Conservation (phyloP, 176 grass and related monocot species). For the bread wheat (Triticum aestivum) region DNA sequence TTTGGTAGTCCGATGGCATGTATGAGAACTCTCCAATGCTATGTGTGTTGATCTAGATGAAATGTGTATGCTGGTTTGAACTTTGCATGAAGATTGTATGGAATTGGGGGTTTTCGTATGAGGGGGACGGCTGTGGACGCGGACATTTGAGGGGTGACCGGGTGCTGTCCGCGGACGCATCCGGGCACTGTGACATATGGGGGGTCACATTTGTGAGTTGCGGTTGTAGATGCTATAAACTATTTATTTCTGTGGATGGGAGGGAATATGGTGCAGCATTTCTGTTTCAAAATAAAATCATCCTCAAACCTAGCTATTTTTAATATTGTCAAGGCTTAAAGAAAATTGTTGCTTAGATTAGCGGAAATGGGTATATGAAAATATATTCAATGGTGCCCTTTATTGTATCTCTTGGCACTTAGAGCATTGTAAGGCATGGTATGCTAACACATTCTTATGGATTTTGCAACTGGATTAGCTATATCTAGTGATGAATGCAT, state of each 20-base stretch:
- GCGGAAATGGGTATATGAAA: background rate
- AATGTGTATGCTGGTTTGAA: no score
- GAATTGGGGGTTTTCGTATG: no score
- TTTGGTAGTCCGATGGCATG: no score
- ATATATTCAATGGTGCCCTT: background rate
- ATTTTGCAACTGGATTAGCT: constrained; percentile 2
- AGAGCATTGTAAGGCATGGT: background rate
- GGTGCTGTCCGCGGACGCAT: no score
- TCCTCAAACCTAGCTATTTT: background rate
- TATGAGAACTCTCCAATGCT: no score
- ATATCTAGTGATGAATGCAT: background rate
- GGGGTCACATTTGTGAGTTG: no score
- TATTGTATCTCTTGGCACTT: constrained; percentile 9
- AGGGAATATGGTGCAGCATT: background rate
- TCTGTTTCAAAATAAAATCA: background rate
- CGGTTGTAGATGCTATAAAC: no score
- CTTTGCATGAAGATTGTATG: no score
- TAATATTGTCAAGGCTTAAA: background rate
- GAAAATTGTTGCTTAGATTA: background rate
- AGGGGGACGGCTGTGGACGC: no score
- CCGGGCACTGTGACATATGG: no score
- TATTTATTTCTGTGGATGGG: background rate
- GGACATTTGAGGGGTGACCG: no score
- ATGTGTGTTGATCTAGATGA: no score
- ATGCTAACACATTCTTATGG: background rate